Conservation (phyloP, 768 basidiomycete species). For the Clitopilus hobsonii region DNA sequence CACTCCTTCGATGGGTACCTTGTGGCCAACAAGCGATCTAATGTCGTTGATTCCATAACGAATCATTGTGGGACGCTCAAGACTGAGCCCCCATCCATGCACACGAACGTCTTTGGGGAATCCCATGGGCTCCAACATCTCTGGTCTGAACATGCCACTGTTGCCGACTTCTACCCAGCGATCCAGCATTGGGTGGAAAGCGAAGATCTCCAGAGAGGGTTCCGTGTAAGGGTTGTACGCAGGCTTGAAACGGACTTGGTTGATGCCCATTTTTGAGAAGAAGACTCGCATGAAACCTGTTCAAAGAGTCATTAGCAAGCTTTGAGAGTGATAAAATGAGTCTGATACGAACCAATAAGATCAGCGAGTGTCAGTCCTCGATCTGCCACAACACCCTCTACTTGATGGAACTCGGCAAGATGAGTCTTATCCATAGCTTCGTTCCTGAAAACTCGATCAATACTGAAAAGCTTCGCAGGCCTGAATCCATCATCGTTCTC, state of each 20-base stretch:
- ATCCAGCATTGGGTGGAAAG: slow-evolving; percentile 90
- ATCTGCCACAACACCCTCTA: slow-evolving; percentile 99
- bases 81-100: slow-evolving; percentile 92
- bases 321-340: not conserved
- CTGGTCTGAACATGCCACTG: slow-evolving; percentile 99
- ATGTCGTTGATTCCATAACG: slow-evolving; percentile 99
- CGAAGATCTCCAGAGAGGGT: slow-evolving; percentile 98
- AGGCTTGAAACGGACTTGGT: slow-evolving; percentile 93
- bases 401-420: slow-evolving; percentile 98
- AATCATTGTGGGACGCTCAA: slow-evolving; percentile 99
- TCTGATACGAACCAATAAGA: slow-evolving; percentile 68
- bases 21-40: slow-evolving; percentile 94
- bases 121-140: slow-evolving; percentile 99
- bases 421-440: slow-evolving; percentile 99
- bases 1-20: slow-evolving; percentile 85
- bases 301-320: not conserved
- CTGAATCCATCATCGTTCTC: slow-evolving; percentile 71
- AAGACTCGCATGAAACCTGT: slow-evolving; percentile 97
- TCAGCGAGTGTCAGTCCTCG: slow-evolving; percentile 88
- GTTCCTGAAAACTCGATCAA: slow-evolving; percentile 97
- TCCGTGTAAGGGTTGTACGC: slow-evolving; percentile 99
- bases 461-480: slow-evolving; percentile 93
- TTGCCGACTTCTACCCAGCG: slow-evolving; percentile 99
- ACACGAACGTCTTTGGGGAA: slow-evolving; percentile 95
- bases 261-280: slow-evolving; percentile 97